Evolutionary conservation across 1,139 yeast species (phyloP), one percentile per base, ranked within the genome.

Genomic region (Zygosaccharomyces pseudobailii): DNA sequence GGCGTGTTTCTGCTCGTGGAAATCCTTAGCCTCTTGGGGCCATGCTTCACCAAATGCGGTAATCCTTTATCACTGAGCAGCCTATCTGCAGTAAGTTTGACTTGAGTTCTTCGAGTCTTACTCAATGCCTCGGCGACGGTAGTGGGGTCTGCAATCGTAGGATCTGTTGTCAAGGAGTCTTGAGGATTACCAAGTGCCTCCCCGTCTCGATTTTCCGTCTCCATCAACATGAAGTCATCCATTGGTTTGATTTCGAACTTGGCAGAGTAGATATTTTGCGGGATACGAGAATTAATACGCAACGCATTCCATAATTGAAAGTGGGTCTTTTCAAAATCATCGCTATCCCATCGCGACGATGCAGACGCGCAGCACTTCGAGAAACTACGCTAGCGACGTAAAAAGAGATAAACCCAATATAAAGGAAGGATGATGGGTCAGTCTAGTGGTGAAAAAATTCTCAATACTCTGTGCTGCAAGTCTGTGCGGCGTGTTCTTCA

Each of bases 51-150:
- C 27, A 80, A 56, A 53, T 74, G 73, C 10, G 75, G 73, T 42
- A 81, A 58, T 0, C 86, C 86, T 23, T 71, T 70, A 6, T 63
- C 65, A 28, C 75, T 71, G 47, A 79, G 63, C 20, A 81, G 65
- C 45, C 78, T 69, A 24, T 76, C 78, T 45, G 77, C 74, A 36
- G 78, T 79, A 31, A 80, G 59, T 50, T 71, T 75, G 19, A 62
- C 60, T 42, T 57, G 59, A 3, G 57, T 57, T 36, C 57, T 54
- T 13, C 65, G 51, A 17, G 53, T 51, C 34, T 46, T 57, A 23
- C 35, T 42, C 32, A 40, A 27, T 28, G 45, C 42, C 17, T 43
- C 51, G 1, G 59, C 46, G 3, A 49, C 48, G 4, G 63, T 56
- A 2, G 63, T 56, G 2, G 63, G 63, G 37, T 59, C 62, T 3